A percentile compares a stretch with the other conserved stretches of the same genome.
phyloP scores from a whole-genome alignment of 1,139 yeast genomes.

The Magnusiomyces paraingens region DNA sequence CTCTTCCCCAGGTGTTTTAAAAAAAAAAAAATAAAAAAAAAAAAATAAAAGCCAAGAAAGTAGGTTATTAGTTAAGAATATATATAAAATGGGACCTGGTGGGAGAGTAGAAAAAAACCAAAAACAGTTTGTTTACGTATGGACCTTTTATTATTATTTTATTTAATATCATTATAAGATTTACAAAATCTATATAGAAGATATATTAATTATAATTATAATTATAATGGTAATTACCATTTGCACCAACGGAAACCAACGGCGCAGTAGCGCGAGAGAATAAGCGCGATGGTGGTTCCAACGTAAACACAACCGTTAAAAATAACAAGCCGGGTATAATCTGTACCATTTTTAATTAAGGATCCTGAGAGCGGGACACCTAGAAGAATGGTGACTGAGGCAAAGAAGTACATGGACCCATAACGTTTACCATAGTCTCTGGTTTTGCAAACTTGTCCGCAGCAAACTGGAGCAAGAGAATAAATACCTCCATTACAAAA shows the following conservation, averaged over 20 bases:
- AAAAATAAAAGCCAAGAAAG: too few relatives aligned
- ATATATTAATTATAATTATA: too few relatives aligned
- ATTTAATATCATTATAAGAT: too few relatives aligned
- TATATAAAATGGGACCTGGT: too few relatives aligned
- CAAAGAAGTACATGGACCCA: conserved; percentile 43
- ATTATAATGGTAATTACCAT: conserved; percentile 13
- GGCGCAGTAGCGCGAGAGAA: conserved; percentile 33
- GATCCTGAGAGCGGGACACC: conserved; percentile 49
- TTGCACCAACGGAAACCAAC: conserved; percentile 32
- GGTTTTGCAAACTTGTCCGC: conserved; percentile 45
- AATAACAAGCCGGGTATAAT: conserved; percentile 36
- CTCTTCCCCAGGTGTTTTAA: conserved; percentile 44
- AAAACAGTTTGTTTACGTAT: too few relatives aligned
- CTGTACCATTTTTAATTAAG: conserved; percentile 35
- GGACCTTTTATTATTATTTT: too few relatives aligned
- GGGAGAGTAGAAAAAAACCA: too few relatives aligned
- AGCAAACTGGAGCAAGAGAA: conserved; percentile 45
- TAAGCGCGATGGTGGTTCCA: conserved; percentile 29
- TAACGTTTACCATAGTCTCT: conserved; percentile 45
- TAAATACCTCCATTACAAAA: conserved; percentile 46
- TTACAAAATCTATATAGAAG: too few relatives aligned
- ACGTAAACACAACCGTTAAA: conserved; percentile 36
- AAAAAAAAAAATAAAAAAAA: not conserved
- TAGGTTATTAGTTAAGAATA: too few relatives aligned
- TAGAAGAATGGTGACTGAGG: conserved; percentile 41